Conservation (phyloP, 257 asterid genomes). For the Solanum medicagineum region DNA sequence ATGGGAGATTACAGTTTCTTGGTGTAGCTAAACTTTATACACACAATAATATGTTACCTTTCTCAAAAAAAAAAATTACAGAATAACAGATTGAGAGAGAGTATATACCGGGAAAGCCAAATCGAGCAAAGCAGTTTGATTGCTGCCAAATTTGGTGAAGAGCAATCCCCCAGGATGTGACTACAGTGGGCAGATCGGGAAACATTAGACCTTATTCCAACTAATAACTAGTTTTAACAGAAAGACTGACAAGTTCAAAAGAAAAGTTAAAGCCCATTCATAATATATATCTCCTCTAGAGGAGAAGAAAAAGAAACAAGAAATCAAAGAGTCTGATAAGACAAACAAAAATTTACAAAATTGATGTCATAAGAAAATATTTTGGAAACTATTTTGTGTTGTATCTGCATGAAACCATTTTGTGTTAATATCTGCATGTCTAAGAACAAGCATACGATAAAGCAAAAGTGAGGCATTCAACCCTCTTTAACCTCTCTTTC, state of each 20-base stretch:
- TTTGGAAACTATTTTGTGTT: not conserved
- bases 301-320: not conserved
- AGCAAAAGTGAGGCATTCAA: not conserved
- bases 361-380: not conserved
- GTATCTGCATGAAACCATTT: not conserved
- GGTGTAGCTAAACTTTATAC: not conserved
- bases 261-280: not conserved
- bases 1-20: not conserved
- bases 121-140: constrained; percentile 82
- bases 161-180: constrained; percentile 78
- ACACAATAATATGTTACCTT: not conserved
- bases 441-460: not conserved
- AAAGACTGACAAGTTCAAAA: not conserved
- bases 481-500: not conserved
- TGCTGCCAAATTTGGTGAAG: constrained; percentile 78
- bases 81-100: not conserved
- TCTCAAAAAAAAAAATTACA: not conserved
- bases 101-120: constrained; percentile 75
- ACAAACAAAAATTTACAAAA: not conserved
- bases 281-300: not conserved
- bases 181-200: constrained; percentile 31
- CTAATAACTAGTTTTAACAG: not conserved
- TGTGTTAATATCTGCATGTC: not conserved
- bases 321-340: not conserved
- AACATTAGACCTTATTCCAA: not conserved